Evolutionary conservation across 352 stramenopile species (phyloP), one percentile per base, ranked within the genome.

Genomic region (Phytophthora fragariaefolia): DNA sequence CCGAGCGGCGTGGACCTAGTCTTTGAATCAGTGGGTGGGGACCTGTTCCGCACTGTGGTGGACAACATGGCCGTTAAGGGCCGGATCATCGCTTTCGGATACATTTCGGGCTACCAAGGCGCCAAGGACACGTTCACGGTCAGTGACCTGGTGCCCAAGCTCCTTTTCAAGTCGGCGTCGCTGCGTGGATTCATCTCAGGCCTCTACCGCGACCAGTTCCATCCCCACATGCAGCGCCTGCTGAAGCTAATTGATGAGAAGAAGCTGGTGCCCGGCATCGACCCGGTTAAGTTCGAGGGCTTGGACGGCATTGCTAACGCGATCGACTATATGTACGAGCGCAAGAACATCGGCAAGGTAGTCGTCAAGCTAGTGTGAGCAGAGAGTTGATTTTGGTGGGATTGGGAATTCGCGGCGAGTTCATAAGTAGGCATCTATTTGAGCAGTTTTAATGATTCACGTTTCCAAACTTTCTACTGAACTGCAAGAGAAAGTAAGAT

Each of bases 181-280:
- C 23, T 87, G 45, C 66, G 69, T 9, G 78, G 75, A 0, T 87
- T 87, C 55, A 60, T 78, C 26, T 57, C 62, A 8, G 42, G 54
- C 30, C 63, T 64, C 63, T 77, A 84, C 52, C 28, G 32, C 17
- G 63, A 87, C 23, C 34, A 61, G 12, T 73, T 82, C 56, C 34
- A 55, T n/a, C 34, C 51, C 28, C 80, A 85, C 63, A 65, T 69
- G 27, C 51, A 67, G 22, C 48, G 58, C 9, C 61, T 92, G 42
- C 51, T 84, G 28, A 27, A 32, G 9, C 58, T 89, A 1, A 50
- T 50, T 8, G 12, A 17, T 12, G 43, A 50, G 20, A 50, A 50
- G 43, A 50, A 50, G 43, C 43, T 50, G 10, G 22, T 50, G 22
- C 22, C 43, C 4, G 43, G 43, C 3, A 28, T 50, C 10, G 43